Conservation (phyloP, 2,329 filamentous ascomycete genomes). For the Lachnellula arida region DNA sequence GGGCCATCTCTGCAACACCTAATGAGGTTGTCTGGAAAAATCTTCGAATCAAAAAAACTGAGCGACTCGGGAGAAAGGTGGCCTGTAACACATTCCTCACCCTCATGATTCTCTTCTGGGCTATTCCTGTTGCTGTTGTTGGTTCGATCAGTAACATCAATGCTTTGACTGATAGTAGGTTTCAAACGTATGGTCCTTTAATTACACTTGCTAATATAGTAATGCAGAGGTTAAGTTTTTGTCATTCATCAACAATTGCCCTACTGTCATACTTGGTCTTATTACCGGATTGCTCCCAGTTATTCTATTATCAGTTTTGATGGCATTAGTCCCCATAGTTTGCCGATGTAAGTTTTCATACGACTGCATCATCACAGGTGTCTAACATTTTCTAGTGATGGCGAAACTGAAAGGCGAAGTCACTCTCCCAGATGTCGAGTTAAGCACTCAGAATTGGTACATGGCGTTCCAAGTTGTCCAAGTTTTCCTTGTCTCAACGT, state of each 20-base stretch:
- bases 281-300: slow-evolving; percentile 81
- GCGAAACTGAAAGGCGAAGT: slow-evolving; percentile 77
- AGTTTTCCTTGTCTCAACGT: slow-evolving; percentile 82
- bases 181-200: not conserved
- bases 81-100: slow-evolving; percentile 64
- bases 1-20: slow-evolving; percentile 76
- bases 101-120: slow-evolving; percentile 82
- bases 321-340: slow-evolving; percentile 78
- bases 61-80: slow-evolving; percentile 67
- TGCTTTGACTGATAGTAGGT: slow-evolving; percentile 48
- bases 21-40: slow-evolving; percentile 84
- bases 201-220: slow-evolving; percentile 5
- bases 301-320: slow-evolving; percentile 72
- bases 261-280: slow-evolving; percentile 65
- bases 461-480: slow-evolving; percentile 89
- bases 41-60: slow-evolving; percentile 77
- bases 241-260: slow-evolving; percentile 67
- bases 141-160: slow-evolving; percentile 82
- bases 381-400: slow-evolving; percentile 48
- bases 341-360: slow-evolving; percentile 57
- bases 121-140: slow-evolving; percentile 68
- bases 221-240: slow-evolving; percentile 55
- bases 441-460: slow-evolving; percentile 85
- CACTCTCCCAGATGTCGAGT: slow-evolving; percentile 71
- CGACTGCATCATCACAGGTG: too few species aligned